Evolutionary conservation across 106 monocot genomes (phyloP).

Genomic region (Triglochin maritima): DNA sequence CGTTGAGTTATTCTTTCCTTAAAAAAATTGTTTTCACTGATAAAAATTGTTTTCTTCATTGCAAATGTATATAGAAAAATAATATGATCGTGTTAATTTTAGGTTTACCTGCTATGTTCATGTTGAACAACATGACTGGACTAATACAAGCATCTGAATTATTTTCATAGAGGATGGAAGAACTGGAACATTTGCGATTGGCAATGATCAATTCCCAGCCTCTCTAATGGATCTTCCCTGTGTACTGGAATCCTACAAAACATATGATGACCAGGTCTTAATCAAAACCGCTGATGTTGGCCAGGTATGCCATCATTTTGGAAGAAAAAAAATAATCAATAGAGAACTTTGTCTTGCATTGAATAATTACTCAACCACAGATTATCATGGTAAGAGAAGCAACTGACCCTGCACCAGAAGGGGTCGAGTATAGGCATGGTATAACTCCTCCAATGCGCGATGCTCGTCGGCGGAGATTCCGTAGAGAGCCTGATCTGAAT

Average conservation of each 20-base stretch:
- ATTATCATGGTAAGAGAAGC: conserved; percentile 90
- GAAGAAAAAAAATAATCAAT: no score
- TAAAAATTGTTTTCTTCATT: no score
- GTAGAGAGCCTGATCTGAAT: conserved; percentile 97
- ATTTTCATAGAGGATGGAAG: conserved; percentile 69
- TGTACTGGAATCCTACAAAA: conserved; percentile 92
- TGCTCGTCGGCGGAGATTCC: conserved; percentile 73
- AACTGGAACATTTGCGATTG: conserved; percentile 69
- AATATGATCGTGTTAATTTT: no score
- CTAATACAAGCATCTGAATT: neutral
- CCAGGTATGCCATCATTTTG: conserved; percentile 31
- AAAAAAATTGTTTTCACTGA: no score
- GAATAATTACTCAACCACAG: conserved; percentile 20
- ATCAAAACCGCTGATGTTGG: conserved; percentile 92
- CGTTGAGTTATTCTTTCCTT: no score
- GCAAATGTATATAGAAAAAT: no score
- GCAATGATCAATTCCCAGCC: conserved; percentile 68
- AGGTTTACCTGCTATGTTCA: no score
- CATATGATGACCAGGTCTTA: conserved; percentile 76
- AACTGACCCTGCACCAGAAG: conserved; percentile 72
- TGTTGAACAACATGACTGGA: no score
- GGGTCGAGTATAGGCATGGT: conserved; percentile 77
- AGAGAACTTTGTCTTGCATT: no score
- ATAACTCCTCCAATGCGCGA: conserved; percentile 97
- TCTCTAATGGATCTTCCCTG: conserved; percentile 88